These are phyloP conservation scores for Pyrenochaeta sp. DNA, from an alignment of 2,329 filamentous ascomycete genomes.

Conservation along the genomic window DNA sequence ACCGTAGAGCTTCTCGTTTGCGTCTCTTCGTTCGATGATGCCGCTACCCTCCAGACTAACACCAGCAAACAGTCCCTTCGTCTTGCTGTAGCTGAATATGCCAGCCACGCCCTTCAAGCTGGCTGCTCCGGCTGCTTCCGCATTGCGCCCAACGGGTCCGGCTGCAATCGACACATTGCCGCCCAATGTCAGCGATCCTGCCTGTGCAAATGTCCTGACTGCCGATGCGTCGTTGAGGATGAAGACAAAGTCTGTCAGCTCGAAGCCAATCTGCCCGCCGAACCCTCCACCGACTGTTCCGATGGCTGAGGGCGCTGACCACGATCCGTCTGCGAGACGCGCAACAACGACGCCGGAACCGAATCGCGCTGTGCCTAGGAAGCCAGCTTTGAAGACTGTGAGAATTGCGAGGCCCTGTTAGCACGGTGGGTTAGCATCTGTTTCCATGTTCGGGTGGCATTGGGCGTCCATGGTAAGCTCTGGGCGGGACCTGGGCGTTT, in stretches of 20 bases:
- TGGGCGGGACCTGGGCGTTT: conserved; percentile 12
- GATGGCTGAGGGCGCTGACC: conserved; percentile 84
- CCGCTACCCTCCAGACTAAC: conserved; percentile 93
- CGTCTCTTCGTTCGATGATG: conserved; percentile 93
- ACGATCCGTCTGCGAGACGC: conserved; percentile 76
- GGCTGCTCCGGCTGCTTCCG: conserved; percentile 93
- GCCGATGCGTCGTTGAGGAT: conserved; percentile 92
- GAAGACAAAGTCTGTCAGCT: conserved; percentile 95
- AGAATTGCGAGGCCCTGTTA: conserved; percentile 79
- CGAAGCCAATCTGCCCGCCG: conserved; percentile 86
- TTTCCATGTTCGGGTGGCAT: conserved; percentile 1
- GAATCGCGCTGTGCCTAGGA: conserved; percentile 82
- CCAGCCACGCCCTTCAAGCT: conserved; percentile 88
- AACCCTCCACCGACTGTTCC: conserved; percentile 83
- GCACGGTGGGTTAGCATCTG: conserved; percentile 7
- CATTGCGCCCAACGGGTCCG: conserved; percentile 91
- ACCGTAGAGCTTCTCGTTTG: conserved; percentile 95
- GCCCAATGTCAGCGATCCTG: conserved; percentile 88
- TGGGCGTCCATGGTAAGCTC: background rate
- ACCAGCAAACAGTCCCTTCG: conserved; percentile 95
- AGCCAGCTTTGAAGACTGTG: conserved; percentile 86
- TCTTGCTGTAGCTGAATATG: conserved; percentile 97
- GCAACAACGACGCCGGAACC: conserved; percentile 85
- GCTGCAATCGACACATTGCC: conserved; percentile 97
- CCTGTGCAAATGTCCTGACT: conserved; percentile 92